Base-by-base conservation (phyloP, 805 yeast species). In the Komagataella kurtzmanii region DNA sequence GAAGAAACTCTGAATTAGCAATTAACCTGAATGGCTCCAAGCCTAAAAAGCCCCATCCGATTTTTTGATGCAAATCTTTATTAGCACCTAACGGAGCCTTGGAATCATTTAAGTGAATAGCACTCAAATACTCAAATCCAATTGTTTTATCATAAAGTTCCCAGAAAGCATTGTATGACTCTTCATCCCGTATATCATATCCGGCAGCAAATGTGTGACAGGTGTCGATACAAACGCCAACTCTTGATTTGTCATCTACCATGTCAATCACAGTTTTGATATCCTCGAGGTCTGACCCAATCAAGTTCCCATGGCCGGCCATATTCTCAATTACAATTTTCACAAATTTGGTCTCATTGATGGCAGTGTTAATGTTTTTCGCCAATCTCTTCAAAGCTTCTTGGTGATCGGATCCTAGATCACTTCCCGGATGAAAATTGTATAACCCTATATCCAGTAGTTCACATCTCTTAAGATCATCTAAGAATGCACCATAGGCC, bases 121-220 rank as follows among this genome's bases (percentile, higher is more conserved):
- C 90, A 21, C 81, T 67, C 48, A 93, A 68, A 63, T 85, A 88
- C 56, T 87, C 67, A 59, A 76, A 70, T 0, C 99, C 99, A 17
- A 93, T 73, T 6, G 75, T 71, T 6, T 72, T 64, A 60, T 90
- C 97, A 65, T 86, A 93, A 45, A 80, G 67, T 4, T 70, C 64
- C 95, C 97, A 85, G 64, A 93, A 90, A 47, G 68, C 66, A 7
- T 73, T 71, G 67, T 81, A 86, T 12, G 69, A 62, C 30, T 73
- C 79, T 53, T 74, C 75, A 17, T 75, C 74, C n/a, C 81, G 67
- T 48, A 93, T 74, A 62, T 93, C 97, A 63, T 87, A 90, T 1
- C 99, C 99, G 1, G 98, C 96, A 0, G 98, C 97, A 71, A 87
- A 89, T 0, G 96, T 74, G 65, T 93, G 99, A 64, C 99, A 93